Base-by-base conservation (phyloP, 2,329 filamentous ascomycete genomes). In the Dactylonectria estremocensis region DNA sequence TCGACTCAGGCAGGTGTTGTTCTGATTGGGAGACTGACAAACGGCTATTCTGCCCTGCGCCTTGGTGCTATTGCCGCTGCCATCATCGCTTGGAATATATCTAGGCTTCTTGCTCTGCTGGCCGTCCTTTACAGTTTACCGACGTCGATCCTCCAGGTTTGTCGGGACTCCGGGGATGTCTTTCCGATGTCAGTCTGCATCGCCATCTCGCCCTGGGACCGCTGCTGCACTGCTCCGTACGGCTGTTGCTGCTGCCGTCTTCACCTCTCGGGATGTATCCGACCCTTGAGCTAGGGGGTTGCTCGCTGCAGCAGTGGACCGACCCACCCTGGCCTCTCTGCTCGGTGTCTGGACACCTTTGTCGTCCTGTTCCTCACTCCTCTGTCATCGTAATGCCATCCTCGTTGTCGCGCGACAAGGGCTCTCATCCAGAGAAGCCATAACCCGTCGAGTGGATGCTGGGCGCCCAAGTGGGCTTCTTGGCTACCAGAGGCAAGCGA, bases 81-180 rank as follows among this genome's bases (percentile, higher is more conserved):
- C 45, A 20, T 46, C 45, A n/a, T 10, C 45, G 18, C 45, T 46
- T 18, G 45, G n/a, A n/a, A 46, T 20, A 22, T 46, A 14, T 46
- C 45, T n/a, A 46, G 40, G 8, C 18, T 46, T 3, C 35, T 9
- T 40, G 10, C 45, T 46, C 45, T 43, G 16, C 14, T n/a, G 5
- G 40, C 40, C 14, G n/a, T 43, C 7, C 40, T 43, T 46, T 20
- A 53, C 50, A 11, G 18, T 45, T 64, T 54, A 52, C 61, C 61
- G 48, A 54, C 48, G 55, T 24, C 48, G 55, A 64, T 59, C 61
- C 43, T 53, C 54, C 55, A 59, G 54, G 40, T 59, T 64, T 46
- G 6, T 58, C 61, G 48, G 43, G 55, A 49, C 28, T 28, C 24
- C 31, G 22, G 11, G 24, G 37, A 7, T 45, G 9, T 18, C 46